A percentile compares a stretch with the other conserved stretches of the same genome.
These are phyloP conservation scores for Casuarina glauca DNA, from an alignment of 306 rosid genomes.

Conservation along the genomic window DNA sequence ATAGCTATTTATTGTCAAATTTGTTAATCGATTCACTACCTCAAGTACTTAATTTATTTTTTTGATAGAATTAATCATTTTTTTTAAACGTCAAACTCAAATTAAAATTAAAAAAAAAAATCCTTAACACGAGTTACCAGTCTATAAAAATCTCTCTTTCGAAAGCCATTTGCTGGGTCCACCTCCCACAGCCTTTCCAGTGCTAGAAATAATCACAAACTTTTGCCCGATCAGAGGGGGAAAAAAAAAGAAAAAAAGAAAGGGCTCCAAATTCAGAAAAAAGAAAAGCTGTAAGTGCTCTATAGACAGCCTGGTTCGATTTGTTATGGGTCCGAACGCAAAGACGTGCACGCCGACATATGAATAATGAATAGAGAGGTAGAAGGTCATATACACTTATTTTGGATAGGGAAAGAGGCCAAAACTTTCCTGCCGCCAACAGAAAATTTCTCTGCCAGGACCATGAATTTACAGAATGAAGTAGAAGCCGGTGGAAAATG, in stretches of 20 bases:
- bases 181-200: neutral
- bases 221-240: neutral
- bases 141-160: neutral
- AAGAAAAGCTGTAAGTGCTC: neutral
- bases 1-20: no score
- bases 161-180: neutral
- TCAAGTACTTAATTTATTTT: no score
- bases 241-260: neutral
- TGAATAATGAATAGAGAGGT: conserved; percentile 7
- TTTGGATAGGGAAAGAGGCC: neutral
- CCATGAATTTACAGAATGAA: neutral
- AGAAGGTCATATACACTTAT: neutral
- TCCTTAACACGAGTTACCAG: neutral
- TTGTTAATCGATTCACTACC: no score
- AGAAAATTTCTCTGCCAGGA: conserved; percentile 5
- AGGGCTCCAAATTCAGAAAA: neutral
- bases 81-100: no score
- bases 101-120: neutral
- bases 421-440: conserved; percentile 11
- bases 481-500: conserved; percentile 6
- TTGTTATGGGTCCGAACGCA: neutral
- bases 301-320: neutral
- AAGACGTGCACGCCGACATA: neutral
- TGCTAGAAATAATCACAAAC: neutral
- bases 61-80: no score